These are phyloP conservation scores for Saprolegnia parasitica DNA, from an alignment of 352 stramenopile species.

Conservation along the genomic window DNA sequence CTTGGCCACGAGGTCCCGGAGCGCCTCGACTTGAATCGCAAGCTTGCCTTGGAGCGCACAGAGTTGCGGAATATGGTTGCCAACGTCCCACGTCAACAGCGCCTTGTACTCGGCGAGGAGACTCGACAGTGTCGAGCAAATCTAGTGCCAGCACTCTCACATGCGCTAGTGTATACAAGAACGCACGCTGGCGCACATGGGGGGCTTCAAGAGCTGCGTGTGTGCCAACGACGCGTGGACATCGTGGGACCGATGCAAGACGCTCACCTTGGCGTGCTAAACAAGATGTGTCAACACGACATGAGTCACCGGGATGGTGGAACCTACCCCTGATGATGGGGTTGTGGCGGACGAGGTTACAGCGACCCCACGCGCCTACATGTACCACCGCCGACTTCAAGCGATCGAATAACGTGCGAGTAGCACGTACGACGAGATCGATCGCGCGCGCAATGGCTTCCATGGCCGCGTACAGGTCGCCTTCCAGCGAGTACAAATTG, in stretches of 20 bases:
- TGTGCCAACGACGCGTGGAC: not conserved
- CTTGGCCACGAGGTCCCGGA: constrained; percentile 12
- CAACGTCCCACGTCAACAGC: constrained; percentile 13
- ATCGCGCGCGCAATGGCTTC: not conserved
- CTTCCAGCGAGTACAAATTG: not conserved
- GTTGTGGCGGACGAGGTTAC: no score
- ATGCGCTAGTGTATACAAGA: not conserved
- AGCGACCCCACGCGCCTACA: not conserved
- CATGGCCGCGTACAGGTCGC: not conserved
- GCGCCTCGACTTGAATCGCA: constrained; percentile 15
- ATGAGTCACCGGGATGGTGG: no score
- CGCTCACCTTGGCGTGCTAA: not conserved
- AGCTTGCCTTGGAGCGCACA: constrained; percentile 28
- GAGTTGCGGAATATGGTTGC: constrained; percentile 16
- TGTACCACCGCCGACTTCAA: not conserved
- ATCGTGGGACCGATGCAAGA: not conserved
- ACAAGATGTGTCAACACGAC: not conserved
- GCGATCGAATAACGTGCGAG: no score
- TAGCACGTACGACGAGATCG: not conserved
- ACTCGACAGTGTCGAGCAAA: not conserved
- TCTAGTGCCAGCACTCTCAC: no score
- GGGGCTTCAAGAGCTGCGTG: not conserved
- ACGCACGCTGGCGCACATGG: not conserved
- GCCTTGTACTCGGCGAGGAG: constrained; percentile 14
- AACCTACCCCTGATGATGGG: no score